phyloP scores from a whole-genome alignment of 805 yeast genomes.

The Candida xyloterini region DNA sequence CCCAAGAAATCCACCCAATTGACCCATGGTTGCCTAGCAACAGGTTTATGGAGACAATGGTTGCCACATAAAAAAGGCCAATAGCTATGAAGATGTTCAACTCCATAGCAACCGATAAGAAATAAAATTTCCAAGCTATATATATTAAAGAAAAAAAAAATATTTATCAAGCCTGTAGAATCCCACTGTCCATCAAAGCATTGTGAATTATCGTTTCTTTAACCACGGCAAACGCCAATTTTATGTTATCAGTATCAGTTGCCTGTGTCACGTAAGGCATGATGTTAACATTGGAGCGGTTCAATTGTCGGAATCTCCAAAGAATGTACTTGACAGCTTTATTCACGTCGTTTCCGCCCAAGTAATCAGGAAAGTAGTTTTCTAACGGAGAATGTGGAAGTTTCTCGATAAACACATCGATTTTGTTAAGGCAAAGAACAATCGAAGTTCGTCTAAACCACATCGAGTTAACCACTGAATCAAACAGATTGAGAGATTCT shows the following conservation, averaged over 20 bases:
- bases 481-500: constrained; percentile 80
- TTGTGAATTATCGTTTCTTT: constrained; percentile 56
- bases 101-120: background rate
- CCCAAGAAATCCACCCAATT: constrained; percentile 26
- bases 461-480: constrained; percentile 85
- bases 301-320: constrained; percentile 85
- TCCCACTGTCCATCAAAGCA: constrained; percentile 54
- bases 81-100: constrained; percentile 4
- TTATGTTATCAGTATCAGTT: constrained; percentile 86
- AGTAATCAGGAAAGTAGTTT: constrained; percentile 82
- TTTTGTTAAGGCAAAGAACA: constrained; percentile 82
- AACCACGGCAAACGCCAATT: constrained; percentile 66
- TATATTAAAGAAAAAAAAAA: background rate
- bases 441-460: constrained; percentile 90
- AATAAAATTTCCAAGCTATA: too few relatives aligned
- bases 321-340: constrained; percentile 89
- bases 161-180: constrained; percentile 33
- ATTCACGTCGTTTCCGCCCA: constrained; percentile 84
- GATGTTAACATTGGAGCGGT: constrained; percentile 74
- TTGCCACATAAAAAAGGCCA: constrained; percentile 7
- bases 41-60: constrained; percentile 13
- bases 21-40: constrained; percentile 19
- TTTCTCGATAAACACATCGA: constrained; percentile 86
- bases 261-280: constrained; percentile 95
- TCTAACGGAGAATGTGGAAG: constrained; percentile 78